A percentile compares a stretch with the other conserved stretches of the same genome.
These are phyloP conservation scores for Juglanconis sp. DNA, from an alignment of 2,329 filamentous ascomycete species.

Conservation along the genomic window DNA sequence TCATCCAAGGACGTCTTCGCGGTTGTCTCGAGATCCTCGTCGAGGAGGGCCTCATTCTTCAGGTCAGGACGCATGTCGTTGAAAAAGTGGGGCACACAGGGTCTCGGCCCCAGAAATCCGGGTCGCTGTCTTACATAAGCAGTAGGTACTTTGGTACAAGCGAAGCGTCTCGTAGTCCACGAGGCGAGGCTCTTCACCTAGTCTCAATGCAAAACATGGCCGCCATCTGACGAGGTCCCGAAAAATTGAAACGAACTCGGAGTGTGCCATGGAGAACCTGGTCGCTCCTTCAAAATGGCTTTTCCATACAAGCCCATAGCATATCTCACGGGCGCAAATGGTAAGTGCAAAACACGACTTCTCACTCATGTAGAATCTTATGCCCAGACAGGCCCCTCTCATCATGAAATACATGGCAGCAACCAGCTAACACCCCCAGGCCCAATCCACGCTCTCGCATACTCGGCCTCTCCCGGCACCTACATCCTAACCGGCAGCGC, in stretches of 20 bases:
- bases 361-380: not conserved
- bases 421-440: constrained; percentile 40
- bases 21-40: too few species aligned
- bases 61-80: not conserved
- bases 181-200: not conserved
- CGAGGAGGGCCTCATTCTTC: too few species aligned
- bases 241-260: not conserved
- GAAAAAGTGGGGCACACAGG: too few species aligned
- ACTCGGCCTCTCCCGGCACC: constrained; percentile 69
- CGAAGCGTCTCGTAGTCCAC: not conserved
- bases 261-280: constrained; percentile 5
- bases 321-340: constrained; percentile 57
- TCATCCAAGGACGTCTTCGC: too few species aligned
- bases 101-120: not conserved
- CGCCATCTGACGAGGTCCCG: too few species aligned
- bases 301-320: constrained; percentile 49
- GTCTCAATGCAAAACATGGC: not conserved
- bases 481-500: constrained; percentile 83
- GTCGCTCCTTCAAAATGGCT: constrained; percentile 31
- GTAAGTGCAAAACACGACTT: constrained; percentile 32
- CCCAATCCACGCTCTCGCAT: constrained; percentile 68
- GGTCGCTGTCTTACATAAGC: not conserved
- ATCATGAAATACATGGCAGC: not conserved
- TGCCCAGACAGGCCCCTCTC: not conserved
- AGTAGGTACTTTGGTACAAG: not conserved